Conservation (phyloP, 2,329 filamentous ascomycete species). For the Arthrinium puccinioides region DNA sequence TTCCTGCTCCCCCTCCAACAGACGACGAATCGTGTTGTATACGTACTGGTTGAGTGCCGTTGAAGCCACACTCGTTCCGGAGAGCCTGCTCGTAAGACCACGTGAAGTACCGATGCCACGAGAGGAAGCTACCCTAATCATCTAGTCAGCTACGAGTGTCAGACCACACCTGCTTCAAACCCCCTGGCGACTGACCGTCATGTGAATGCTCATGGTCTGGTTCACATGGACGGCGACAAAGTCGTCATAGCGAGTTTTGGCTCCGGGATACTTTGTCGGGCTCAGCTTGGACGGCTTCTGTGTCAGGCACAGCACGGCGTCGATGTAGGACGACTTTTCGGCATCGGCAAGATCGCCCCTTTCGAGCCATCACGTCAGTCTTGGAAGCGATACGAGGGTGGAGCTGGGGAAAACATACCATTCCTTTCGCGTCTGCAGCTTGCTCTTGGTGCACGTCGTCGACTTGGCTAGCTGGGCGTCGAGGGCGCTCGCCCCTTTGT, state of each 20-base stretch:
- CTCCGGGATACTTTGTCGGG: slow-evolving; percentile 15
- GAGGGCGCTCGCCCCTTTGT: slow-evolving; percentile 12
- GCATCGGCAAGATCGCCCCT: slow-evolving; percentile 4
- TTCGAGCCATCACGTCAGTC: not conserved
- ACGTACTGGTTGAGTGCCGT: slow-evolving; percentile 10
- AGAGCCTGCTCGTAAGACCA: slow-evolving; percentile 22
- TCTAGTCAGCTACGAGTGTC: not conserved
- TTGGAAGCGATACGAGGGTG: not conserved
- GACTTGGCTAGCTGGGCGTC: slow-evolving; percentile 15
- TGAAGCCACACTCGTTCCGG: slow-evolving; percentile 24
- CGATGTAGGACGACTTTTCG: slow-evolving; percentile 7
- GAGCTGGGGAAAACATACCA: slow-evolving; percentile 10
- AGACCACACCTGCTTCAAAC: not conserved
- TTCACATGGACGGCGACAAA: slow-evolving; percentile 23
- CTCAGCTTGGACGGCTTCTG: slow-evolving; percentile 10
- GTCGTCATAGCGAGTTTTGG: slow-evolving; percentile 24
- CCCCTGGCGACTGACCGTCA: slow-evolving; percentile 10
- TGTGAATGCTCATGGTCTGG: slow-evolving; percentile 23
- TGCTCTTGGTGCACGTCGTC: slow-evolving; percentile 14
- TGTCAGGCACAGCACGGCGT: slow-evolving; percentile 20
- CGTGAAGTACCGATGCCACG: slow-evolving; percentile 25
- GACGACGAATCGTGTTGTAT: too few relatives aligned
- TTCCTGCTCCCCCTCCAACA: too few relatives aligned
- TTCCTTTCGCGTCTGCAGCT: slow-evolving; percentile 15
- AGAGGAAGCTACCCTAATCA: slow-evolving; percentile 13